phyloP scores from a whole-genome alignment of 306 rosid genomes.

The Vicia sativa region DNA sequence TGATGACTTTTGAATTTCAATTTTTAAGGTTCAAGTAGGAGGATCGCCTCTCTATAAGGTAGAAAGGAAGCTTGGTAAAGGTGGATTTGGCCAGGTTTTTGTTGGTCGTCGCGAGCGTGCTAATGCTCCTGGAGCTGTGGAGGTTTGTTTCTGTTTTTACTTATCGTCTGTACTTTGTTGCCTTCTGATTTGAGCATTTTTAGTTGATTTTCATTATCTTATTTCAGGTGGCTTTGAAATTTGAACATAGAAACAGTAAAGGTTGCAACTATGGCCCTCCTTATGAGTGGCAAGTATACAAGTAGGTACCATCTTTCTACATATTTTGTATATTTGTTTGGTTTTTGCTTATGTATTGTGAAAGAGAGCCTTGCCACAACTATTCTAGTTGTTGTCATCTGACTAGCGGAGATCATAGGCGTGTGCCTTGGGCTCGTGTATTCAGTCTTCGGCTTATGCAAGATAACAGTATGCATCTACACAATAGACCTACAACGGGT shows the following conservation, averaged over 20 bases:
- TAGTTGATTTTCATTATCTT: conserved; percentile 32
- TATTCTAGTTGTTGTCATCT: conserved; percentile 6
- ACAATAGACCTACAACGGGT: conserved; percentile 12
- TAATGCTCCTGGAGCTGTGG: conserved; percentile 72
- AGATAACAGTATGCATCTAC: neutral
- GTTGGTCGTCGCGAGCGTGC: conserved; percentile 93
- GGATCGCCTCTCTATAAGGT: conserved; percentile 87
- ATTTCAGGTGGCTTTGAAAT: conserved; percentile 96
- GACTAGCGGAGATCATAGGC: conserved; percentile 10
- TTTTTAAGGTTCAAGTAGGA: conserved; percentile 84
- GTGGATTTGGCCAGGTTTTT: conserved; percentile 97
- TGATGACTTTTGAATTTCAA: conserved; percentile 3
- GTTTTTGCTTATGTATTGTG: neutral
- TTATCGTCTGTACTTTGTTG: conserved; percentile 2
- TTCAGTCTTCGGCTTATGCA: conserved; percentile 6
- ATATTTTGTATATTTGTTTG: neutral
- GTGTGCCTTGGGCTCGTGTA: neutral
- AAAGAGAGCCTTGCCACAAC: conserved; percentile 16
- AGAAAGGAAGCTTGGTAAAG: conserved; percentile 92
- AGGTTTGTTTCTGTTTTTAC: conserved; percentile 45
- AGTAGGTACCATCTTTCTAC: conserved; percentile 51
- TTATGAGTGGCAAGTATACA: conserved; percentile 99
- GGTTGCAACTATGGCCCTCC: conserved; percentile 99
- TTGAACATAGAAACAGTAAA: conserved; percentile 96
- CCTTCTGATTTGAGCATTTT: neutral